Evolutionary conservation across 805 yeast genomes (phyloP).

Genomic region (Kazachstania taianensis): DNA sequence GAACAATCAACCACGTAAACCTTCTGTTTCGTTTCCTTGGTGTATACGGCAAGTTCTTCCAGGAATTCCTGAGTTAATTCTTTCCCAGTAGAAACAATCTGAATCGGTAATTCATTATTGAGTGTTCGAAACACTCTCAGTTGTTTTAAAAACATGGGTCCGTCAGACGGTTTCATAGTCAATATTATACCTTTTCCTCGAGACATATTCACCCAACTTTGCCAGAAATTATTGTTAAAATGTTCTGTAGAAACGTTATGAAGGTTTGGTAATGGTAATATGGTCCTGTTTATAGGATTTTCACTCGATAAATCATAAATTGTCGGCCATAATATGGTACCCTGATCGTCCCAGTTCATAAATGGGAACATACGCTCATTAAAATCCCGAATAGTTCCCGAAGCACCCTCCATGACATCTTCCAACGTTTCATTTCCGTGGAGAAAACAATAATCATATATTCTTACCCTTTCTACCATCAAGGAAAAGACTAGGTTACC

Average conservation of each 20-base stretch:
- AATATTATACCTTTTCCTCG: slow-evolving; percentile 22
- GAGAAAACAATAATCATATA: slow-evolving; percentile 23
- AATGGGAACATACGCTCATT: slow-evolving; percentile 3
- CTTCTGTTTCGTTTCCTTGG: slow-evolving; percentile 13
- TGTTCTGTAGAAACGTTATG: slow-evolving; percentile 1
- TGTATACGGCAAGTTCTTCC: slow-evolving; percentile 7
- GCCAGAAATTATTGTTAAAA: slow-evolving; percentile 19
- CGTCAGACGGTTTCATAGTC: slow-evolving; percentile 16
- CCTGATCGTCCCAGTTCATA: neutral
- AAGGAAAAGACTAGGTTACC: slow-evolving; percentile 1
- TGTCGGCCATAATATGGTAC: slow-evolving; percentile 2
- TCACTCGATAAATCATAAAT: neutral
- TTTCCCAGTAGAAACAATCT: slow-evolving; percentile 21
- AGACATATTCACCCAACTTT: slow-evolving; percentile 18
- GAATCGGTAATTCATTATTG: slow-evolving; percentile 22
- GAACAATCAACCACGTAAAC: slow-evolving; percentile 19
- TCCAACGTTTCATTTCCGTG: slow-evolving; percentile 1
- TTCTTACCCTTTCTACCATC: slow-evolving; percentile 19
- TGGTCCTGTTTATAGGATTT: slow-evolving; percentile 3
- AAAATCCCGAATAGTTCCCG: slow-evolving; percentile 2
- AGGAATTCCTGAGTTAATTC: slow-evolving; percentile 16
- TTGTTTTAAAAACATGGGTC: slow-evolving; percentile 15
- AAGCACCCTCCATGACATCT: neutral
- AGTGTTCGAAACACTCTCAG: slow-evolving; percentile 16
- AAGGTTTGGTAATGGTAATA: slow-evolving; percentile 3